Conservation (phyloP, 2,329 filamentous ascomycete genomes). For the Pseudohalonectria lignicola region DNA sequence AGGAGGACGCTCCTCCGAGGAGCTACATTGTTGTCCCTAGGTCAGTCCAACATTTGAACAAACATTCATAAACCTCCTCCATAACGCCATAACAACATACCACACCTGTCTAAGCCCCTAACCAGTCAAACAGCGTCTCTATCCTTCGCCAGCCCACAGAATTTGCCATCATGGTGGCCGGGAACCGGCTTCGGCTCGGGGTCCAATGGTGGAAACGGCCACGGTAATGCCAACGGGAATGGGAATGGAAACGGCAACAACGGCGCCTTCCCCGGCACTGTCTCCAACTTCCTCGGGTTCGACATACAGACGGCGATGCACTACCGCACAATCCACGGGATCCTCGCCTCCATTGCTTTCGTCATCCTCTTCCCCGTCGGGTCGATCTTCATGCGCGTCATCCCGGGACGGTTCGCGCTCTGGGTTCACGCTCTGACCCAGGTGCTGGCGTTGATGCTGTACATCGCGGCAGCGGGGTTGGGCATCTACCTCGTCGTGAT, state of each 20-base stretch:
- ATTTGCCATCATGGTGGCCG: neutral
- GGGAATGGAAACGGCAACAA: slow-evolving; percentile 1
- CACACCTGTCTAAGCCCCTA: too few species aligned
- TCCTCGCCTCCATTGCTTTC: slow-evolving; percentile 27
- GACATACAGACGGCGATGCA: slow-evolving; percentile 15
- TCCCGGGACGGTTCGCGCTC: slow-evolving; percentile 23
- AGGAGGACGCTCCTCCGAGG: neutral
- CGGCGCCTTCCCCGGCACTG: slow-evolving; percentile 3
- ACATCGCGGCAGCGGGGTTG: slow-evolving; percentile 25
- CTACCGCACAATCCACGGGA: slow-evolving; percentile 26
- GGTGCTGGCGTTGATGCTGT: slow-evolving; percentile 22
- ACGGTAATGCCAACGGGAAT: neutral
- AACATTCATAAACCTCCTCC: too few species aligned
- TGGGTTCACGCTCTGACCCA: slow-evolving; percentile 28
- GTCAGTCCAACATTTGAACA: neutral
- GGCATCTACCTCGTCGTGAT: slow-evolving; percentile 27
- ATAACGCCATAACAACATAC: too few species aligned
- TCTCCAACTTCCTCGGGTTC: slow-evolving; percentile 13
- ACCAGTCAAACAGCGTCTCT: neutral
- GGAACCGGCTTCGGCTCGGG: neutral
- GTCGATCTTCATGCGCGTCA: slow-evolving; percentile 26
- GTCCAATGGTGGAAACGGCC: neutral
- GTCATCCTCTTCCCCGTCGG: slow-evolving; percentile 32
- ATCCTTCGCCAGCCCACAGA: neutral
- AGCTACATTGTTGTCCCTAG: neutral